Evolutionary conservation across 2,329 filamentous ascomycete species (phyloP).

Genomic region (Dendrostoma leiphaemia): DNA sequence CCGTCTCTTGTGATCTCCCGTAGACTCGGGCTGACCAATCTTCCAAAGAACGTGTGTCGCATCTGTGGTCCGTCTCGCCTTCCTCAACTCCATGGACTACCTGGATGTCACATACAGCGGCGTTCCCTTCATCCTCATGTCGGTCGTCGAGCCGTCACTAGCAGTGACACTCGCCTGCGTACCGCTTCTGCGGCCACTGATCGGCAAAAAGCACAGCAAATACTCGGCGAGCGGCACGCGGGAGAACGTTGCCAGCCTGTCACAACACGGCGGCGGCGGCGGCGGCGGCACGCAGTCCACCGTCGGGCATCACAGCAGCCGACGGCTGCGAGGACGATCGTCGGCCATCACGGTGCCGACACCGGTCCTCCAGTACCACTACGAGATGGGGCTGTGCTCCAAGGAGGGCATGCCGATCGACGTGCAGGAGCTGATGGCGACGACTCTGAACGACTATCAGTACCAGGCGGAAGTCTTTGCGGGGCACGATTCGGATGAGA

Average conservation of each 20-base stretch:
- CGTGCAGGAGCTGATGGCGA: constrained; percentile 9
- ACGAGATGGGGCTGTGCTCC: constrained; percentile 6
- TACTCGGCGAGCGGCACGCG: constrained; percentile 7
- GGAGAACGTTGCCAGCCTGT: not conserved
- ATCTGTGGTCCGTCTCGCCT: constrained; percentile 5
- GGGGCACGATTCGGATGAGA: constrained; percentile 8
- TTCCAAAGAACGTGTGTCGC: constrained; percentile 11
- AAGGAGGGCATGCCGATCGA: constrained; percentile 7
- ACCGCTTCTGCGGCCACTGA: constrained; percentile 38
- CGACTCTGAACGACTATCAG: not conserved
- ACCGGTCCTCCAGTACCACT: constrained; percentile 7
- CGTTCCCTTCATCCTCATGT: constrained; percentile 17
- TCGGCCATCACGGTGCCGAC: constrained; percentile 3
- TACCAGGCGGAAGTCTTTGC: constrained; percentile 6
- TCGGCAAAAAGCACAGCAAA: constrained; percentile 22
- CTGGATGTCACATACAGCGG: constrained; percentile 11
- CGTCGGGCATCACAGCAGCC: not conserved
- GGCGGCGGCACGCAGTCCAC: not conserved
- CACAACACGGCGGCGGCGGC: not conserved
- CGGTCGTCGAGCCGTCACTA: constrained; percentile 36
- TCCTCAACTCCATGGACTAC: constrained; percentile 10
- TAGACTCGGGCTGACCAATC: too few relatives aligned
- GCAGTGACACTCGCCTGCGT: constrained; percentile 38
- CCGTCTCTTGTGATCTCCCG: too few relatives aligned
- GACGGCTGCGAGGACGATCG: not conserved